phyloP scores from a whole-genome alignment of 345 rosid genomes.

The Moringa oleifera region DNA sequence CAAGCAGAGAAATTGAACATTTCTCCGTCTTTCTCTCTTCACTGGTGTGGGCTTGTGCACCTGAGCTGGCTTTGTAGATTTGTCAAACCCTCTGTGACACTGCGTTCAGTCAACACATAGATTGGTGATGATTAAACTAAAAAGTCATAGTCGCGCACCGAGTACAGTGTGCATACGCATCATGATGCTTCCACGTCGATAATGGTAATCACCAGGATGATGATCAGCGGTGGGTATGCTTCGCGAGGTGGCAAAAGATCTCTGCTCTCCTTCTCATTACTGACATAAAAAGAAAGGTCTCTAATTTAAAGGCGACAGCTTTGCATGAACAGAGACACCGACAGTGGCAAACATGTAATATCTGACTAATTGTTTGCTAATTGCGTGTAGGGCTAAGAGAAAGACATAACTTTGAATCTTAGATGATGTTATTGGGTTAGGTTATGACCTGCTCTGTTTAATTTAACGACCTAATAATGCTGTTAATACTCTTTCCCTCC shows the following conservation, averaged over 20 bases:
- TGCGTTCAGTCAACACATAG: background rate
- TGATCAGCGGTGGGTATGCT: background rate
- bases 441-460: too few species aligned
- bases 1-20: background rate
- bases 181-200: background rate
- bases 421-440: too few species aligned
- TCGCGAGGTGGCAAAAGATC: too few species aligned
- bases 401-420: too few species aligned
- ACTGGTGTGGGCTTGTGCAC: background rate
- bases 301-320: too few species aligned
- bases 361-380: too few species aligned
- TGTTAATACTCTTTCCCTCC: too few species aligned
- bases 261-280: too few species aligned
- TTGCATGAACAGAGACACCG: conserved; percentile 35
- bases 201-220: background rate
- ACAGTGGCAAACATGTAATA: conserved; percentile 37
- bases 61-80: background rate
- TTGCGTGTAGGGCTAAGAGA: too few species aligned
- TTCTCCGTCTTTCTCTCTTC: background rate
- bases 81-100: background rate
- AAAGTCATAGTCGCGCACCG: background rate
- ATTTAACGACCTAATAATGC: too few species aligned
- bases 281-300: too few species aligned
- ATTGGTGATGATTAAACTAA: background rate
- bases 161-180: background rate